Conservation (phyloP, 1,284 basidiomycete species). For the Thelephora terrestris region DNA sequence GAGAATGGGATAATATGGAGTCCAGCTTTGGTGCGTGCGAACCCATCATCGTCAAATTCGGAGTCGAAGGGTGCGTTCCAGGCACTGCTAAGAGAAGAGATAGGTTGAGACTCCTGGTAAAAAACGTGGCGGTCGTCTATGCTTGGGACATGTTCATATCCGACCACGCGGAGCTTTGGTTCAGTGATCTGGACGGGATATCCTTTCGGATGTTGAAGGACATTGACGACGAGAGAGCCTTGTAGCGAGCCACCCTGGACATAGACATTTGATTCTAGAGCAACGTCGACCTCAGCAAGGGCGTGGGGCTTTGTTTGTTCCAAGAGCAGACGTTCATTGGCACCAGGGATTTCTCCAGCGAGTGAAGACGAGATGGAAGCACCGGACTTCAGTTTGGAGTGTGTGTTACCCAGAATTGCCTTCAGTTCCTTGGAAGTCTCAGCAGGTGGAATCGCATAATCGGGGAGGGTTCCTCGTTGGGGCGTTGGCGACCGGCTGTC, state of each 20-base stretch:
- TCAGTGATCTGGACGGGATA: conserved; percentile 58
- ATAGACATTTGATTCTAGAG: conserved; percentile 66
- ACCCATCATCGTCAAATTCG: conserved; percentile 62
- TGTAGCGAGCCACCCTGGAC: conserved; percentile 76
- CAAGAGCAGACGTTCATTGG: conserved; percentile 19
- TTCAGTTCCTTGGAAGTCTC: conserved; percentile 46
- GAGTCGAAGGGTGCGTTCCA: conserved; percentile 41
- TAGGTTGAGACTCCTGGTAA: conserved; percentile 65
- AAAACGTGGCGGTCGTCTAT: conserved; percentile 70
- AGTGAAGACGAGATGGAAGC: conserved; percentile 31
- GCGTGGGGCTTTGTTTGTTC: conserved; percentile 61
- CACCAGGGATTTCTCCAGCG: conserved; percentile 11
- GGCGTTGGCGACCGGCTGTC: conserved; percentile 2
- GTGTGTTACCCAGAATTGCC: conserved; percentile 48
- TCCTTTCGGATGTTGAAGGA: conserved; percentile 47
- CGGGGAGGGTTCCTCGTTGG: conserved; percentile 44
- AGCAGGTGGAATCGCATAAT: conserved; percentile 32
- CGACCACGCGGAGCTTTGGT: conserved; percentile 79
- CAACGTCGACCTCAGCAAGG: conserved; percentile 78
- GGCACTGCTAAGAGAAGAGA: conserved; percentile 43
- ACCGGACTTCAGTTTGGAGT: conserved; percentile 44
- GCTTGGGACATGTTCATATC: conserved; percentile 71
- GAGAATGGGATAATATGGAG: conserved; percentile 69
- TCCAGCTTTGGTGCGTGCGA: conserved; percentile 57
- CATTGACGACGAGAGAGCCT: conserved; percentile 64